Evolutionary conservation across 768 basidiomycete species (phyloP).

Genomic region (Tremella yokohamensis): DNA sequence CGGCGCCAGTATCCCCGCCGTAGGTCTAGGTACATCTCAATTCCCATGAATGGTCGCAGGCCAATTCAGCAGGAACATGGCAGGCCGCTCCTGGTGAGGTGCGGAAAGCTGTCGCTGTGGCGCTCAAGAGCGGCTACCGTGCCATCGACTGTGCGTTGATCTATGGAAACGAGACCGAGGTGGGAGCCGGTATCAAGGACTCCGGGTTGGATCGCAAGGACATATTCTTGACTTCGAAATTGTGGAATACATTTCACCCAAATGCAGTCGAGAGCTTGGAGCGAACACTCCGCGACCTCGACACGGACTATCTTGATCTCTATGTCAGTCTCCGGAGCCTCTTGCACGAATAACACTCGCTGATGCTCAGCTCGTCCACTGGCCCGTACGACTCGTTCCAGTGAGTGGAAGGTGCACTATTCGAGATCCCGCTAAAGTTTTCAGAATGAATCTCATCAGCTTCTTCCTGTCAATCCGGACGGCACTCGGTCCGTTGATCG

Average conservation of each 20-base stretch:
- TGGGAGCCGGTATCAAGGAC: constrained; percentile 72
- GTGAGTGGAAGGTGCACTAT: neutral
- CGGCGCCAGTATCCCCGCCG: constrained; percentile 67
- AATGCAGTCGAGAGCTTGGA: constrained; percentile 62
- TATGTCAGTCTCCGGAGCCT: constrained; percentile 55
- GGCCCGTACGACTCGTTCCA: constrained; percentile 11
- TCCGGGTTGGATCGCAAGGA: constrained; percentile 68
- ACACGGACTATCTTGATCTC: constrained; percentile 73
- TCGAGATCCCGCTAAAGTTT: too few species aligned
- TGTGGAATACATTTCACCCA: constrained; percentile 57
- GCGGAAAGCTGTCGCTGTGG: constrained; percentile 68
- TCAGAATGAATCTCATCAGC: constrained; percentile 17
- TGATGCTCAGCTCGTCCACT: constrained; percentile 35
- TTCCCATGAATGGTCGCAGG: too few species aligned
- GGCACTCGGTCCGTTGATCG: constrained; percentile 63
- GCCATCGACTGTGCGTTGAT: constrained; percentile 61
- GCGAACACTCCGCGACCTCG: constrained; percentile 65
- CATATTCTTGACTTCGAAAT: constrained; percentile 69
- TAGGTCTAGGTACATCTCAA: constrained; percentile 64
- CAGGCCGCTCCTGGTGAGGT: constrained; percentile 68
- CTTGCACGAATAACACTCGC: too few species aligned
- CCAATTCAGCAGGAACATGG: constrained; percentile 77
- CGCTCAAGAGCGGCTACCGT: constrained; percentile 69
- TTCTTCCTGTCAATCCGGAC: constrained; percentile 48
- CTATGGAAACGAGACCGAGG: constrained; percentile 74